Conservation (phyloP, 176 grass and related monocot species). For the Carex parvula region DNA sequence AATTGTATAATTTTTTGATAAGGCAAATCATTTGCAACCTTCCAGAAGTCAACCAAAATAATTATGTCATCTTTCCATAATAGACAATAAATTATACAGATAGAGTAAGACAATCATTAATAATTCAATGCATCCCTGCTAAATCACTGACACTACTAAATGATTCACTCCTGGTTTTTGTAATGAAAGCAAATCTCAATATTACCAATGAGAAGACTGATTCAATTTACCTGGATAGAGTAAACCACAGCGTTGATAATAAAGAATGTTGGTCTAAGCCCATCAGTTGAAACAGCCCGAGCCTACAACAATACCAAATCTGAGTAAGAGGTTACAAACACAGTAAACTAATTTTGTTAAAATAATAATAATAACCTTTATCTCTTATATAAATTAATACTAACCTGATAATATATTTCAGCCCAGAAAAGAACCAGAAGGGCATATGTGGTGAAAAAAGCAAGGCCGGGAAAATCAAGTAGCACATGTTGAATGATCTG, state of each 20-base stretch:
- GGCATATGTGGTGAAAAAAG: slow-evolving; percentile 93
- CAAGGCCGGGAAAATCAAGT: slow-evolving; percentile 87
- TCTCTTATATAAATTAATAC: not conserved
- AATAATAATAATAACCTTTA: not conserved
- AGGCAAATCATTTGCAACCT: not conserved
- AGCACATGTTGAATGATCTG: slow-evolving; percentile 96
- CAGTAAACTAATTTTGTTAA: not conserved
- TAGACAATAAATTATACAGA: not conserved
- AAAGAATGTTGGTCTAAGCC: slow-evolving; percentile 87
- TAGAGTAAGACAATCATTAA: not conserved
- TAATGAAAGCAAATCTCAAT: not conserved
- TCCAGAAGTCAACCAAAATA: slow-evolving; percentile 5
- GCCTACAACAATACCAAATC: slow-evolving; percentile 43
- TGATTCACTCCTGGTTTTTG: not conserved
- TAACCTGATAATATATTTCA: slow-evolving; percentile 98
- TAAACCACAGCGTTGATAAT: slow-evolving; percentile 82
- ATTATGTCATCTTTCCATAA: not conserved
- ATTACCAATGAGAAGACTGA: slow-evolving; percentile 9
- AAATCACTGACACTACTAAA: not conserved
- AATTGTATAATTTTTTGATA: not conserved
- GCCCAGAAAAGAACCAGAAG: slow-evolving; percentile 97
- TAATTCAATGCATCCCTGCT: not conserved
- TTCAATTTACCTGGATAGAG: slow-evolving; percentile 66
- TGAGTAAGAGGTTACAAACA: slow-evolving; percentile 9
- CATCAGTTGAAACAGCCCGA: slow-evolving; percentile 84